Percentiles rank a stretch among this genome's conserved stretches.
Evolutionary conservation across 2,329 filamentous ascomycete species (phyloP).

Genomic region (Pyricularia grisea): DNA sequence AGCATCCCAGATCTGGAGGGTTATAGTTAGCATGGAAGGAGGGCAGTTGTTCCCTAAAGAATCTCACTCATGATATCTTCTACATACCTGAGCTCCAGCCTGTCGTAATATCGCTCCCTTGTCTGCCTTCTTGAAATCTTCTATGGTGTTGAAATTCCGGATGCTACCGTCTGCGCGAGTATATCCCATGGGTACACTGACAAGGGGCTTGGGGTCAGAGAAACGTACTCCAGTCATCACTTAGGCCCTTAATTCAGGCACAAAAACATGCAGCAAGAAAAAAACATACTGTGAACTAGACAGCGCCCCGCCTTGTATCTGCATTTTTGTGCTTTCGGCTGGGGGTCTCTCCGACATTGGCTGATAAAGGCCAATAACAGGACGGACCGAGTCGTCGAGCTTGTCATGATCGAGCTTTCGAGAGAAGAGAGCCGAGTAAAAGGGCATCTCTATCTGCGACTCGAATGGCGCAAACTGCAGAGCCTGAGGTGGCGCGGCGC

Average conservation of each 20-base stretch:
- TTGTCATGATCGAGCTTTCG: slow-evolving; percentile 96
- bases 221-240: neutral
- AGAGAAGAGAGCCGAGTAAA: slow-evolving; percentile 85
- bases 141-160: slow-evolving; percentile 91
- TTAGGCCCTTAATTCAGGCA: neutral
- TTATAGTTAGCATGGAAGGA: neutral
- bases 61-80: neutral
- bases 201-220: neutral
- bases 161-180: slow-evolving; percentile 88
- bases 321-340: slow-evolving; percentile 76
- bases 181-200: slow-evolving; percentile 53
- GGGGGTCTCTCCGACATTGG: slow-evolving; percentile 62
- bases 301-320: slow-evolving; percentile 79
- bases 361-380: slow-evolving; percentile 82
- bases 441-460: slow-evolving; percentile 90
- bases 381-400: slow-evolving; percentile 85
- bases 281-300: slow-evolving; percentile 68
- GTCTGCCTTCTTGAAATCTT: slow-evolving; percentile 81
- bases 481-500: slow-evolving; percentile 9
- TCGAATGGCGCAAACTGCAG: slow-evolving; percentile 77
- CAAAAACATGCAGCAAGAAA: neutral
- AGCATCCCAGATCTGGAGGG: slow-evolving; percentile 79
- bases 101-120: slow-evolving; percentile 69
- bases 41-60: neutral
- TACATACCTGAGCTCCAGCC: slow-evolving; percentile 64